phyloP scores from a whole-genome alignment of 1,284 basidiomycete genomes.

The Sporisorium exsertum region DNA sequence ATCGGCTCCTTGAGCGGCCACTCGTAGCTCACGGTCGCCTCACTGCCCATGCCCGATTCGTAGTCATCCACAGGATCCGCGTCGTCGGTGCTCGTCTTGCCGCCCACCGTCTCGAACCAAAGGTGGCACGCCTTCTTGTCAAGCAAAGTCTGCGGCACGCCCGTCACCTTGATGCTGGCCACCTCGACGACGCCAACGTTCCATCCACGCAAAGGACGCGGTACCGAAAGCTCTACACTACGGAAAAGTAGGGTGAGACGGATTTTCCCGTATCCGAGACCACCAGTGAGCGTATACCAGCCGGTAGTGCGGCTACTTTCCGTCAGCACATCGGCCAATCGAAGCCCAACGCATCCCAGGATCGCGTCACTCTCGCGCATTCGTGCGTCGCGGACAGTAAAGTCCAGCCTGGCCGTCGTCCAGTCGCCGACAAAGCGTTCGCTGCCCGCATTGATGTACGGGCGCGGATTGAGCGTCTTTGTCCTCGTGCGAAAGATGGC shows the following conservation, averaged over 20 bases:
- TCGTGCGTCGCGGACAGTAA: slow-evolving; percentile 56
- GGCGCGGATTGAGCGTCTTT: slow-evolving; percentile 60
- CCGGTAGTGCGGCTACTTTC: slow-evolving; percentile 43
- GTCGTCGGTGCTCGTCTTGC: slow-evolving; percentile 45
- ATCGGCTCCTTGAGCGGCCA: slow-evolving; percentile 46
- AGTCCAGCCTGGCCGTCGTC: slow-evolving; percentile 57
- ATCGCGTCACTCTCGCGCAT: slow-evolving; percentile 63
- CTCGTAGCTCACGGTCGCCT: slow-evolving; percentile 45
- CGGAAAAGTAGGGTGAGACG: slow-evolving; percentile 59
- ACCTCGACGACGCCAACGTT: slow-evolving; percentile 61
- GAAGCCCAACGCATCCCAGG: slow-evolving; percentile 58
- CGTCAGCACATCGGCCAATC: slow-evolving; percentile 53
- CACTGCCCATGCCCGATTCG: slow-evolving; percentile 34
- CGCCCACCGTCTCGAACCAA: slow-evolving; percentile 54
- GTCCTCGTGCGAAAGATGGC: slow-evolving; percentile 62
- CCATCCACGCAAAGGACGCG: slow-evolving; percentile 61
- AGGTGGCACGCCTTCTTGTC: slow-evolving; percentile 55
- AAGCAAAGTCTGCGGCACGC: slow-evolving; percentile 36
- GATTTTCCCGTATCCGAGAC: slow-evolving; percentile 62
- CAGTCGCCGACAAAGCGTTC: slow-evolving; percentile 61
- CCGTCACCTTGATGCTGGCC: slow-evolving; percentile 37
- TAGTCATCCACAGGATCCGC: slow-evolving; percentile 38
- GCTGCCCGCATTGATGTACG: slow-evolving; percentile 62
- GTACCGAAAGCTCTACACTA: slow-evolving; percentile 55
- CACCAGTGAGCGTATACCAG: slow-evolving; percentile 60